phyloP scores from a whole-genome alignment of 2,329 filamentous ascomycete genomes.

The Bipolaris gigantea region DNA sequence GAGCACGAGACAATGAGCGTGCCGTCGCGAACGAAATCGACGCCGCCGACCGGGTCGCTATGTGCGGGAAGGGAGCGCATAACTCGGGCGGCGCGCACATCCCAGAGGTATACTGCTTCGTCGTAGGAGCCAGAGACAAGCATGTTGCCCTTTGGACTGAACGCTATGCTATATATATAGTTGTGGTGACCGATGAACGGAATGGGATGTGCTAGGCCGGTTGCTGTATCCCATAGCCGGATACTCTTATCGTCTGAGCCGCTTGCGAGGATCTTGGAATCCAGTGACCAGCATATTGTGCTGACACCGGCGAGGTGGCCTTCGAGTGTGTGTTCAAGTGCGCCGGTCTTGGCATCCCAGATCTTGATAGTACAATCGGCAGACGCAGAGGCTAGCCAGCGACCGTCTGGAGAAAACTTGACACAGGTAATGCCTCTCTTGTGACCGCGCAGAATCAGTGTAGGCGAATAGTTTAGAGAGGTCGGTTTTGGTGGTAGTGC shows the following conservation, averaged over 20 bases:
- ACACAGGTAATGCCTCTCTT: constrained; percentile 78
- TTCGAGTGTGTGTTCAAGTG: constrained; percentile 83
- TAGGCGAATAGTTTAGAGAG: constrained; percentile 67
- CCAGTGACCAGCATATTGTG: constrained; percentile 90
- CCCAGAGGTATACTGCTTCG: constrained; percentile 96
- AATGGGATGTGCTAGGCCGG: constrained; percentile 61
- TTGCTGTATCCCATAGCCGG: constrained; percentile 77
- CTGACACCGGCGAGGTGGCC: constrained; percentile 93
- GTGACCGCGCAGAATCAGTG: constrained; percentile 76
- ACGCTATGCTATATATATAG: constrained; percentile 91
- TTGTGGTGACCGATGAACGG: constrained; percentile 86
- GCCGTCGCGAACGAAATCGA: constrained; percentile 90
- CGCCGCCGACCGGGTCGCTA: constrained; percentile 89
- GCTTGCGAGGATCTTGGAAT: constrained; percentile 82
- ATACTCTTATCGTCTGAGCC: constrained; percentile 97
- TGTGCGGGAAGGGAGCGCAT: constrained; percentile 94
- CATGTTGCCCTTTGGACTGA: constrained; percentile 98
- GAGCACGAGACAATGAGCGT: constrained; percentile 91
- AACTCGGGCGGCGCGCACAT: constrained; percentile 80
- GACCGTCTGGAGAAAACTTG: constrained; percentile 86
- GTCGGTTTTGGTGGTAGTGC: constrained; percentile 53
- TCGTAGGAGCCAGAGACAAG: constrained; percentile 94
- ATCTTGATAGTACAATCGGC: constrained; percentile 90
- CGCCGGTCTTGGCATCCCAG: constrained; percentile 79
- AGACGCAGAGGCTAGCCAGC: constrained; percentile 82